Evolutionary conservation across 2,329 filamentous ascomycete genomes (phyloP), one percentile per base, ranked within the genome.

Genomic region (Claviceps purpurea): DNA sequence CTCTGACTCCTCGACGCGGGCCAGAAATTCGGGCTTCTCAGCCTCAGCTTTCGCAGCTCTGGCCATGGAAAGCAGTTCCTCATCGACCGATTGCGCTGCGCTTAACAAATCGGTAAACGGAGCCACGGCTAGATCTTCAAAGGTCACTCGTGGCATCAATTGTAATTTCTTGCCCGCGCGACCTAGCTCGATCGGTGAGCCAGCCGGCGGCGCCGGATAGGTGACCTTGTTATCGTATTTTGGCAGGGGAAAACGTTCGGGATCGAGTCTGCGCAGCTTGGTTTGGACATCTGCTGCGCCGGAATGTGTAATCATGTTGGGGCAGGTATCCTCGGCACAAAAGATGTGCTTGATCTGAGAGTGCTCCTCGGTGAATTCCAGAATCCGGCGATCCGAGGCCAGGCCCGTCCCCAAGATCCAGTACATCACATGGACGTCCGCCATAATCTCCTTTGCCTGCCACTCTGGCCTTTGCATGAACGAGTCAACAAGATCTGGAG

Each of bases 361-460:
- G 57, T 80, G 77, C 39, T 77, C 73, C 30, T 75, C 60, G 66
- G 94, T 87, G 63, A 95, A 95, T 2, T 76, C 68, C 52, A 76
- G 75, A 18, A 98, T 67, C 22, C 73, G 73, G 11, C 75, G 61
- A 63, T 93, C 77, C 3, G 75, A 70, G 6, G 76, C 71, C 14
- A 97, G 74, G 2, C 77, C 81, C 4, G 76, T 73, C 0, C 87
- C 88, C 26, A 96, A 75, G 24, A 88, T 82, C 91, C 93, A 98
- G 59, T 93, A 78, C 48, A 94, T 78, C 42, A 76, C 76, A 46
- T 76, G 71, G 46, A 96, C 66, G 48, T 83, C 78, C 6, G 72
- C 72, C 74, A 88, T 87, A 38, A 94, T 70, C 34, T 78, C 70
- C 11, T 72, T 60, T 40, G 78, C 77, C 18, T 74, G 70, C 82